A percentile compares a stretch with the other conserved stretches of the same genome.
Conservation (phyloP, 495 filamentous ascomycete genomes). For the Penicillium waksmanii region DNA sequence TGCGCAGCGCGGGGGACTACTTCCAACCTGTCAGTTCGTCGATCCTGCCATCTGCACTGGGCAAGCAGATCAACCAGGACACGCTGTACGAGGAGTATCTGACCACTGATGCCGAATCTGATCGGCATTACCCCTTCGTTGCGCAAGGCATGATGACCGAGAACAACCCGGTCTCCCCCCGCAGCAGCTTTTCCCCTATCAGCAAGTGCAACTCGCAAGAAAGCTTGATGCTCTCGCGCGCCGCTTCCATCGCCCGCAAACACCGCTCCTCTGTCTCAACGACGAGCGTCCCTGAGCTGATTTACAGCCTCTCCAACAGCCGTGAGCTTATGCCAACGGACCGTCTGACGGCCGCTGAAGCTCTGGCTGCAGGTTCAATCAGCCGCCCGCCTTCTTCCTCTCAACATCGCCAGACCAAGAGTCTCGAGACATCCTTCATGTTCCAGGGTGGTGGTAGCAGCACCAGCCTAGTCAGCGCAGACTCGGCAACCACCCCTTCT, state of each 20-base stretch:
- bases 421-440: conserved; percentile 39
- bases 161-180: conserved; percentile 45
- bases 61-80: conserved; percentile 44
- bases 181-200: conserved; percentile 58
- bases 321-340: conserved; percentile 47
- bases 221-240: conserved; percentile 55
- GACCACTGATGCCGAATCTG: conserved; percentile 47
- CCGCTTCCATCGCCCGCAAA: conserved; percentile 53
- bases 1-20: conserved; percentile 35
- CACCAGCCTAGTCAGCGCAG: conserved; percentile 29
- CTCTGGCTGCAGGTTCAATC: conserved; percentile 17
- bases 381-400: conserved; percentile 36
- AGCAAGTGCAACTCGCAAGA: conserved; percentile 64
- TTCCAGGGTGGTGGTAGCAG: conserved; percentile 30
- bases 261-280: conserved; percentile 60
- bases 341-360: conserved; percentile 35
- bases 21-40: conserved; percentile 43
- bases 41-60: conserved; percentile 32
- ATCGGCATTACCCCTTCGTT: conserved; percentile 48
- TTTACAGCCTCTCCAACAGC: conserved; percentile 52
- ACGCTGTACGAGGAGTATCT: conserved; percentile 54
- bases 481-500: conserved; percentile 13
- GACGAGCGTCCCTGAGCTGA: conserved; percentile 59
- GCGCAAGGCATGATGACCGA: conserved; percentile 43
- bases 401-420: conserved; percentile 47